A percentile compares a stretch with the other conserved stretches of the same genome.
These are phyloP conservation scores for Forsythia viridissima DNA, from an alignment of 257 asterid genomes.

Conservation along the genomic window DNA sequence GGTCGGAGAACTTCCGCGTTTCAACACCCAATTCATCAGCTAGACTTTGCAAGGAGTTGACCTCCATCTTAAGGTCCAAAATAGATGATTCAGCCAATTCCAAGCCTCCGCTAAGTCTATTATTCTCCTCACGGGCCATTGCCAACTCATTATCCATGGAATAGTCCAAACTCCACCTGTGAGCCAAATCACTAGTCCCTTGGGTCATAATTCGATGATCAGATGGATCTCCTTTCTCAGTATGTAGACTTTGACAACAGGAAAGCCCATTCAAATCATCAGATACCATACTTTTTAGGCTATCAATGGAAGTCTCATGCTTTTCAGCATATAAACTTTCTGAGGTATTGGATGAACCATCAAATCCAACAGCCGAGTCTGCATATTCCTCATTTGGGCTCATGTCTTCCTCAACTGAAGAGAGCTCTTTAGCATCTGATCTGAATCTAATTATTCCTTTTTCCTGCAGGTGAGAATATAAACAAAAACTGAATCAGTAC, in stretches of 20 bases:
- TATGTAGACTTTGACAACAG: constrained; percentile 44
- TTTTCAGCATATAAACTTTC: constrained; percentile 81
- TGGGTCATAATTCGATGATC: constrained; percentile 46
- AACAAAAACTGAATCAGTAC: constrained; percentile 1
- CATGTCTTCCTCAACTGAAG: constrained; percentile 67
- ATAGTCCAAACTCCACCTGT: constrained; percentile 60
- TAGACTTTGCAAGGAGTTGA: constrained; percentile 68
- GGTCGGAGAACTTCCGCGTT: constrained; percentile 53
- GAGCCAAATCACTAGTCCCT: constrained; percentile 50
- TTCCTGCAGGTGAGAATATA: constrained; percentile 44
- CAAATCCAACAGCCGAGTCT: constrained; percentile 65
- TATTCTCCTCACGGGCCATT: constrained; percentile 68
- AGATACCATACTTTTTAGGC: constrained; percentile 44
- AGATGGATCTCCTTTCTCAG: constrained; percentile 51
- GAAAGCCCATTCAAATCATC: constrained; percentile 43
- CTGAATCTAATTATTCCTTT: constrained; percentile 53
- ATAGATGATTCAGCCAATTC: constrained; percentile 79
- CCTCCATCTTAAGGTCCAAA: constrained; percentile 76
- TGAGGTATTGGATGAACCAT: constrained; percentile 85
- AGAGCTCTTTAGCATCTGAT: constrained; percentile 65
- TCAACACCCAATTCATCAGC: constrained; percentile 73
- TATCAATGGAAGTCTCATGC: constrained; percentile 54
- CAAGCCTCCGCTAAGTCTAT: constrained; percentile 66
- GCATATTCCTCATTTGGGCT: constrained; percentile 59
- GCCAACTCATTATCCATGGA: constrained; percentile 63